Percentiles rank a stretch among this genome's conserved stretches.
phyloP scores from a whole-genome alignment of 495 filamentous ascomycete species.

The Tetracladium marchalianum region DNA sequence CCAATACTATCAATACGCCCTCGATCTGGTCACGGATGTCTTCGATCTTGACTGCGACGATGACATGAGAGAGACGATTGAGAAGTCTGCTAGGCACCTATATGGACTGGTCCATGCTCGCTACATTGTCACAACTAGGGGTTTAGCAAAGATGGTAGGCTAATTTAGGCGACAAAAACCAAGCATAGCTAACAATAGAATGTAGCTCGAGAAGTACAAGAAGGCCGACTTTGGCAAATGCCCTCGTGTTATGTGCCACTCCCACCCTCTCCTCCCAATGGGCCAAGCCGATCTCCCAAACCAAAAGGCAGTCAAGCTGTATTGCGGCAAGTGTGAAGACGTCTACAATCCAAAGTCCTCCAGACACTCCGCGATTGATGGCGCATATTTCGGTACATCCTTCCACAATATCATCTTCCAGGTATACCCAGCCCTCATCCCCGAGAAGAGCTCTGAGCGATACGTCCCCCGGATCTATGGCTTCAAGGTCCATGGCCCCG shows the following conservation, averaged over 20 bases:
- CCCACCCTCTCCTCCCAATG: constrained; percentile 86
- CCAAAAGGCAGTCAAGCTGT: constrained; percentile 84
- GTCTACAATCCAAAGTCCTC: constrained; percentile 98
- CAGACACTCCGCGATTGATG: constrained; percentile 88
- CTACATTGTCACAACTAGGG: constrained; percentile 94
- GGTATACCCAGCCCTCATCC: constrained; percentile 84
- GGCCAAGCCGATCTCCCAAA: constrained; percentile 82
- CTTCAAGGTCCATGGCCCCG: constrained; percentile 86
- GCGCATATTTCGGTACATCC: constrained; percentile 93
- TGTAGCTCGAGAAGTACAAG: constrained; percentile 94
- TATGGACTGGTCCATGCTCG: constrained; percentile 95
- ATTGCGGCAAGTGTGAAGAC: constrained; percentile 95
- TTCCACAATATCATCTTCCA: constrained; percentile 99
- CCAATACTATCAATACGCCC: constrained; percentile 95
- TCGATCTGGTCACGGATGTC: constrained; percentile 98
- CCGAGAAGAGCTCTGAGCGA: constrained; percentile 71
- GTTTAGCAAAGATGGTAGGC: constrained; percentile 89
- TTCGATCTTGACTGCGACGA: constrained; percentile 99
- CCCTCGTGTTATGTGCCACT: constrained; percentile 85
- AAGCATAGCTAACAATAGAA: constrained; percentile 8
- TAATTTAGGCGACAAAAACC: constrained; percentile 8
- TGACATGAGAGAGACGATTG: constrained; percentile 94
- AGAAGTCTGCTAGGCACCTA: constrained; percentile 92
- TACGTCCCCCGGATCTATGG: constrained; percentile 88
- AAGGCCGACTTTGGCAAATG: constrained; percentile 98